Conservation (phyloP, 1,139 yeast species). For the Kodamaea arcana region DNA sequence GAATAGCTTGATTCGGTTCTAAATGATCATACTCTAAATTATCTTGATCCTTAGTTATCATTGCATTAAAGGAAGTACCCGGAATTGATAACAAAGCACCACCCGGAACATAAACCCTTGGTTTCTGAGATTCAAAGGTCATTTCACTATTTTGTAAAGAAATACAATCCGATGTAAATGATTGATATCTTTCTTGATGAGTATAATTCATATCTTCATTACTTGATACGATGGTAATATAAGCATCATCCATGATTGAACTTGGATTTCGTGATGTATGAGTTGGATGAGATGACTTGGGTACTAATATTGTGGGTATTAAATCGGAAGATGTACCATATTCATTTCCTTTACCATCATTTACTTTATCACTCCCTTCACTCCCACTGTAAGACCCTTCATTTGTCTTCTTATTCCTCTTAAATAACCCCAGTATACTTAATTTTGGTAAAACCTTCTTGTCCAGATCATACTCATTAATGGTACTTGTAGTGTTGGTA, state of each 20-base stretch:
- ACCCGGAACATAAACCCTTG: conserved; percentile 8
- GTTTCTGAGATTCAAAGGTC: conserved; percentile 22
- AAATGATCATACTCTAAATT: too few species aligned
- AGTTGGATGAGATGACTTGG: neutral
- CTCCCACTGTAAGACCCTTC: neutral
- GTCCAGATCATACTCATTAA: neutral
- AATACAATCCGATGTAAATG: conserved; percentile 37
- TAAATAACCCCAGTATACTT: conserved; percentile 12
- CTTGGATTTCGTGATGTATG: conserved; percentile 4
- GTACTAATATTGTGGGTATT: neutral
- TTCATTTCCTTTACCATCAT: too few species aligned
- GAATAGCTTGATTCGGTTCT: neutral
- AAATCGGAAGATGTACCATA: too few species aligned
- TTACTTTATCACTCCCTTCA: too few species aligned
- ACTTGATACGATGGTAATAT: conserved; percentile 13
- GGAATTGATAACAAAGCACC: conserved; percentile 3
- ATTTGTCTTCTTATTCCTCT: conserved; percentile 3
- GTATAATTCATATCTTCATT: conserved; percentile 8
- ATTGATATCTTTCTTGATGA: conserved; percentile 19
- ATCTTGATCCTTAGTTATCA: conserved; percentile 1
- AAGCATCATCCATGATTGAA: conserved; percentile 12
- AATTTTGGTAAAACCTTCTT: conserved; percentile 9
- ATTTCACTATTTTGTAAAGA: conserved; percentile 39
- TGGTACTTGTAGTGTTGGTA: neutral
- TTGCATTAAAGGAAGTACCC: conserved; percentile 2